Evolutionary conservation across 495 filamentous ascomycete genomes (phyloP), one percentile per base, ranked within the genome.

Genomic region (Astrothelium subdiscretum): DNA sequence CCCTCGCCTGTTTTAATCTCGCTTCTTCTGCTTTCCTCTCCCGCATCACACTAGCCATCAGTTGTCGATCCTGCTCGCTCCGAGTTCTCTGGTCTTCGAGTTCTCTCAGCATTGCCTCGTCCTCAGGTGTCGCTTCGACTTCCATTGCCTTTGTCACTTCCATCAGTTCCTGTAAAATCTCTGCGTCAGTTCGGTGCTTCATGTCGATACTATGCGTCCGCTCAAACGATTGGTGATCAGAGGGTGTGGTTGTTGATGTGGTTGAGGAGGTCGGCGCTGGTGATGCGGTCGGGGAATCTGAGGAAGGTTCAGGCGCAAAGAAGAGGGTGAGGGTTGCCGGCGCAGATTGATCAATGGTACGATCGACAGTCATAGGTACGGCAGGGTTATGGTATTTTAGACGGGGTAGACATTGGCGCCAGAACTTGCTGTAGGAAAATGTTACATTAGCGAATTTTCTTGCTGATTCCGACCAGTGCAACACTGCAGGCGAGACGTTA

Each of bases 371-470:
- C 85, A 97, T 92, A 18, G 83, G 81, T 18, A 97, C 71, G 8
- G 82, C 77, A 0, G 94, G 94, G 71, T 98, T 98, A 78, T 94
- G 87, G 78, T 86, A 97, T 79, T 98, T 96, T 27, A 98, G 78
- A 65, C 89, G 83, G 1, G 89, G 88, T 32, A 98, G 85, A 67
- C 83, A 87, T 40, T 83, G 75, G 57, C 82, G 84, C 91, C 90
- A 96, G 80, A 98, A 95, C 79, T 90, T 89, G 62, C 87, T 90
- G 58, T 32, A 31, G 27, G 40, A 24, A n/a, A 6, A 44, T 22
- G 15, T 29, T 32, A 43, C 8, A 26, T 22, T 48, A 57, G 24
- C 35, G 31, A 54, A 24, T 22, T 27, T 20, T 4, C 54, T 5
- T 42, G n/a, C 60, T 62, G 6, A n/a, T 54, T 29, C 8, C n/a